Evolutionary conservation across 129 eudicot genomes (phyloP), one percentile per base, ranked within the genome.

Genomic region (Escallonia herrerae): DNA sequence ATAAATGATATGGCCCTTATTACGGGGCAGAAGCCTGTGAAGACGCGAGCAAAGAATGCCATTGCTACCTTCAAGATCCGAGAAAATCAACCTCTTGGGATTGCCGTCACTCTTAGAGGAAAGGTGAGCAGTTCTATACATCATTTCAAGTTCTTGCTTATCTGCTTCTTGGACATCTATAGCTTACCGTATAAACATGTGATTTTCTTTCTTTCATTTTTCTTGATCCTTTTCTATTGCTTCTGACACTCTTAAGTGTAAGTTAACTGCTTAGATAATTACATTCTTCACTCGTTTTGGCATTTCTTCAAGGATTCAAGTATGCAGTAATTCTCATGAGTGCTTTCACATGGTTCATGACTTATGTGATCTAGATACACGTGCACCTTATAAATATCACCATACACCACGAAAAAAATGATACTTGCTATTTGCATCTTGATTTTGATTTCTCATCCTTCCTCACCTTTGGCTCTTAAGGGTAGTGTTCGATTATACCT

Each of bases 11-110:
- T 93, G 81, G 96, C 96, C 11, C 83, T 79, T 33, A 86, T 93
- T 67, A 86, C 99, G 11, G 99, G 96, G 63, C 99, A 93, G 75
- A 80, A 93, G 77, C 99, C 99, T 8, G 82, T 89, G 13, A 93
- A 88, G 74, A 93, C 99, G 2, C 80, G 86, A 71, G 99, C 99
- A 51, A 86, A 83, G 73, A 93, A 83, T 69, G 83, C 99, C 65
- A 89, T 93, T 71, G 99, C 99, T 40, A 77, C 91, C 14, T 93
- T 93, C 60, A 93, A 93, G 82, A 74, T 89, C 71, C 76, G 96
- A 77, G 95, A 93, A 76, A 77, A 64, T 49, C 91, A 83, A 61
- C 84, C 91, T 1, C 84, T 89, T 38, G 99, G 99, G 60, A 82
- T 93, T 9, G 93, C 91, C 8, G 89, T 83, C 78, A 93, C 99